Evolutionary conservation across 2,329 filamentous ascomycete genomes (phyloP), one percentile per base, ranked within the genome.

Genomic region (Thielaviopsis punctulata): DNA sequence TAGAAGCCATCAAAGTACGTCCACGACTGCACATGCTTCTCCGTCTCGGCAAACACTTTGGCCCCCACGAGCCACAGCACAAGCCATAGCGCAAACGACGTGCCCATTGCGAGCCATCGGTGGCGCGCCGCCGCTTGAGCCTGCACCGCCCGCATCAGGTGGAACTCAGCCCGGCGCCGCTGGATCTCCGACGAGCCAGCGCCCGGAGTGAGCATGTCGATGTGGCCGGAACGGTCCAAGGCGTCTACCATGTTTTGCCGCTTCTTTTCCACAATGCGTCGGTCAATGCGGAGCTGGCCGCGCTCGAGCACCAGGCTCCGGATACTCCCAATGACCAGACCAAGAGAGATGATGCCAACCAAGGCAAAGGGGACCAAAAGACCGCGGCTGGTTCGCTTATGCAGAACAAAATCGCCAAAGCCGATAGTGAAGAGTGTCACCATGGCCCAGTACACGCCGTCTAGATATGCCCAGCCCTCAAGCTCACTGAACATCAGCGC

Each of bases 321-420:
- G 56, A 94, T 86, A 39, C 83, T 87, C 19, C 80, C 80, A 22
- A 95, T 82, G 52, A 93, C 82, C 22, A 95, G 71, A 77, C 85
- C 87, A 1, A 94, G 73, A 58, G 84, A 89, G 55, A 93, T 84
- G 53, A 92, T 82, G 2, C 89, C 89, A 6, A 88, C 72, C 0
- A 94, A 77, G 0, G 88, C 82, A 59, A 85, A 95, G 0, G 89
- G 89, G 50, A 95, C 82, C 25, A 95, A 69, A 2, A 95, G 70
- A 1, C 79, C 83, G 41, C 82, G 74, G 0, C 79, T 80, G 0
- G 84, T 65, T 15, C 73, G 64, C 0, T 72, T 76, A 1, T 57
- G 41, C 1, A 73, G 64, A 10, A 66, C 61, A 22, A 70, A 68
- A 56, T 82, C 77, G n/a, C 78, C 78, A 44, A 79, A 78, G 0